Evolutionary conservation across 306 rosid genomes (phyloP), one percentile per base, ranked within the genome.

Genomic region (Cucumis cinereus): DNA sequence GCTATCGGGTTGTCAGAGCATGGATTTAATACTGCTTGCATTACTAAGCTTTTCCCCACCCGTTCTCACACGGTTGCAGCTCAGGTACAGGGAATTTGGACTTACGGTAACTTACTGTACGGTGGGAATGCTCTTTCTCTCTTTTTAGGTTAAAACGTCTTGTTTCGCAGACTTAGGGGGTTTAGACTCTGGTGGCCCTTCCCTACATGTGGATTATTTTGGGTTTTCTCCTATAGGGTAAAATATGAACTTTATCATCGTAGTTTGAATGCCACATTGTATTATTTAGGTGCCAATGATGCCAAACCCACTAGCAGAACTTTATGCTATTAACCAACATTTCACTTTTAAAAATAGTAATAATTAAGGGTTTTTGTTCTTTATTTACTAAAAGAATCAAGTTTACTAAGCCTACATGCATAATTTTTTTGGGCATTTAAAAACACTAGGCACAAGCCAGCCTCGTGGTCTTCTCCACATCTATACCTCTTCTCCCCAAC

Each of bases 41-140:
- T 94, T 61, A 94, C 97, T 24, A 94, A 94, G 87, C 92, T 94
- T 74, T 94, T 94, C 79, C 99, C 99, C 4, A 94, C 99, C 80
- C 99, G 97, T 79, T 94, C 99, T 0, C 99, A 94, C 77, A 94
- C 99, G 26, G 99, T 94, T 81, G 99, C 99, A 10, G 97, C 99
- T 74, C 99, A 94, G 97, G 99, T 91, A 63, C 58, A 59, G 80
- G 47, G 62, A 69, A 14, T 12, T 77, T 56, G 26, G 22, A 36
- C 41, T 26, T 71, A 24, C 47, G 16, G 3, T 24, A 14, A 14
- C 55, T 50, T 71, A 1, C 58, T 24, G 40, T 24, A 70, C 9
- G 75, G 53, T 12, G 24, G 20, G 11, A 23, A 17, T 49, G 24
- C 10, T 49, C 1, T n/a, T 68, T 10, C 14, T 40, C 2, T 4